phyloP scores from a whole-genome alignment of 257 asterid genomes.

The Lycium barbarum region DNA sequence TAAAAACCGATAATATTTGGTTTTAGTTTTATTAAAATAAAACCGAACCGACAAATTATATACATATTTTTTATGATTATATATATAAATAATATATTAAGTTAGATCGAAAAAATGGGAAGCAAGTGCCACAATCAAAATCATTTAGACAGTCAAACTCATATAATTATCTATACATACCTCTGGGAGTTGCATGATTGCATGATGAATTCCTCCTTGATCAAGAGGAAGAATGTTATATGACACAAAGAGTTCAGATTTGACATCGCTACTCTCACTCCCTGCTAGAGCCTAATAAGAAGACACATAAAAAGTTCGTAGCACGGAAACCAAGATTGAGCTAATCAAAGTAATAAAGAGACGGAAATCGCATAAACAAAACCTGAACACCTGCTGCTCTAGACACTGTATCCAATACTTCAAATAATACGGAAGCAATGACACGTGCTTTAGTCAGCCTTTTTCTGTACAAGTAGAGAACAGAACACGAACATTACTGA shows the following conservation, averaged over 20 bases:
- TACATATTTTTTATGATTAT: too few relatives aligned
- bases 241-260: conserved; percentile 70
- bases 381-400: conserved; percentile 87
- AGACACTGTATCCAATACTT: conserved; percentile 68
- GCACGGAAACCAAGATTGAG: not conserved
- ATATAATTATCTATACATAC: conserved; percentile 42
- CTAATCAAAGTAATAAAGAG: not conserved
- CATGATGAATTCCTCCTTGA: conserved; percentile 80
- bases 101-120: not conserved
- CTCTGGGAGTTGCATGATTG: conserved; percentile 99
- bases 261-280: conserved; percentile 50
- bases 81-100: too few relatives aligned
- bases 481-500: not conserved
- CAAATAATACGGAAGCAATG: conserved; percentile 74
- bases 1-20: too few relatives aligned
- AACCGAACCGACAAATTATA: too few relatives aligned
- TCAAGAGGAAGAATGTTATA: conserved; percentile 91
- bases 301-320: conserved; percentile 3
- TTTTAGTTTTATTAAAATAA: too few relatives aligned
- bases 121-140: not conserved
- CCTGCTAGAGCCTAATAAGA: conserved; percentile 71
- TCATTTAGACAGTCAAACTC: not conserved
- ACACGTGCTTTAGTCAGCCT: conserved; percentile 78
- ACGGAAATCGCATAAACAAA: not conserved
- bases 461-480: conserved; percentile 52